Evolutionary conservation across 179 eudicot species (phyloP), one percentile per base, ranked within the genome.

Genomic region (Sideroxylon spinosum): DNA sequence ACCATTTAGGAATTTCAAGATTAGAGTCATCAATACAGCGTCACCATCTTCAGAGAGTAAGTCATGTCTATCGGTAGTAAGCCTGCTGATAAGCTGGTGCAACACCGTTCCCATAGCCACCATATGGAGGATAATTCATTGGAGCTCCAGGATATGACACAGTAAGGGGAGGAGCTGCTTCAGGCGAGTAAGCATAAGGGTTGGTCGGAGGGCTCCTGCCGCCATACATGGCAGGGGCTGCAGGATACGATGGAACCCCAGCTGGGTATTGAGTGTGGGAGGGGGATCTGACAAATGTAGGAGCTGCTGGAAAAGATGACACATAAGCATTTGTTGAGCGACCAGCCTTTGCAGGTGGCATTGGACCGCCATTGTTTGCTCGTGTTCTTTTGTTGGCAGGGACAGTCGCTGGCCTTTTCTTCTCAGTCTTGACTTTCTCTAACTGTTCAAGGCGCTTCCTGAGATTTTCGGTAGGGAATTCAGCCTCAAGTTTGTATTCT

Each of bases 301-400:
- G 96, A 53, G 90, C 78, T 22, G 91, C 87, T 14, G 98, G 93
- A 81, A 93, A 95, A 56, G 98, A 95, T 66, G 98, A 95, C 6
- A 95, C 98, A 63, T 95, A 95, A 16, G 97, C 97, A 74, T 95
- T 95, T 77, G 97, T 90, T 0, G 89, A 84, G 74, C 98, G 97
- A 32, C 97, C 98, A 1, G 98, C 98, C 93, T 95, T 95, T 78
- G 98, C 98, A 61, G 98, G 98, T 23, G 98, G 98, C 98, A 95
- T 93, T 13, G 97, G 97, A 22, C 98, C 98, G 1, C 92, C 92
- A 71, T 85, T 92, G 85, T 89, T 87, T 48, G 85, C 95, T 64
- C 99, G 84, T 68, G 95, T 95, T 71, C 99, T 81, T 73, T 95
- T 95, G 85, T 92, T 91, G 69, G 99, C 97, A 16, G 97, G 92